phyloP scores from a whole-genome alignment of 2,329 filamentous ascomycete species.

The Allantophomopsis lycopodina region DNA sequence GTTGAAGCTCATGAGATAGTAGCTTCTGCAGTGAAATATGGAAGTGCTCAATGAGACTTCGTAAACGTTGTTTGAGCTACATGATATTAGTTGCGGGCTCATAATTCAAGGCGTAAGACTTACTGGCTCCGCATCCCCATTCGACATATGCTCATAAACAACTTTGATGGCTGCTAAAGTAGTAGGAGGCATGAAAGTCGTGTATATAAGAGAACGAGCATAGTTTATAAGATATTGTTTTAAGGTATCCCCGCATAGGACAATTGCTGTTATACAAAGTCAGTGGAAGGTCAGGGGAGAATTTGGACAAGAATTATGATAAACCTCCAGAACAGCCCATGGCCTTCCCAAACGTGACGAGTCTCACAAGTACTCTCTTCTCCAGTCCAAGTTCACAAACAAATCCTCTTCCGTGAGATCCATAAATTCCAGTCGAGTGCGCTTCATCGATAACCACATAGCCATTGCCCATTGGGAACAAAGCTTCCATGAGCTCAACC shows the following conservation, averaged over 20 bases:
- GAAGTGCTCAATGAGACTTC: constrained; percentile 1
- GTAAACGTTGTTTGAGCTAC: constrained; percentile 1
- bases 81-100: constrained; percentile 1
- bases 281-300: constrained; percentile 1
- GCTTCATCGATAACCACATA: constrained; percentile 56
- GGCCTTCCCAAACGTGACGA: constrained; percentile 57
- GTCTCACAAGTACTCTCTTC: constrained; percentile 36
- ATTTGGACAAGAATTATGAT: constrained; percentile 9
- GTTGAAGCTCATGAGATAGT: not conserved
- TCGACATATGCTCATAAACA: constrained; percentile 40
- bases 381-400: constrained; percentile 43
- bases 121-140: constrained; percentile 31
- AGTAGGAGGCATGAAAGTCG: constrained; percentile 52
- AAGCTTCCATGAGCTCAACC: constrained; percentile 37
- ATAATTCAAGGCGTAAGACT: not conserved
- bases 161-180: constrained; percentile 43
- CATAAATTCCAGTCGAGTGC: constrained; percentile 49
- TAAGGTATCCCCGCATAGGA: constrained; percentile 46
- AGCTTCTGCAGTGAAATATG: constrained; percentile 1
- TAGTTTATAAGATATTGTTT: constrained; percentile 62
- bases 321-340: constrained; percentile 56
- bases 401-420: constrained; percentile 38
- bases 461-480: constrained; percentile 42
- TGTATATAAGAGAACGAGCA: constrained; percentile 62
- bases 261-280: constrained; percentile 37